Percentiles rank a stretch among this genome's conserved stretches.
Evolutionary conservation across 2,329 filamentous ascomycete species (phyloP).

Genomic region (Penicillium polonicum): DNA sequence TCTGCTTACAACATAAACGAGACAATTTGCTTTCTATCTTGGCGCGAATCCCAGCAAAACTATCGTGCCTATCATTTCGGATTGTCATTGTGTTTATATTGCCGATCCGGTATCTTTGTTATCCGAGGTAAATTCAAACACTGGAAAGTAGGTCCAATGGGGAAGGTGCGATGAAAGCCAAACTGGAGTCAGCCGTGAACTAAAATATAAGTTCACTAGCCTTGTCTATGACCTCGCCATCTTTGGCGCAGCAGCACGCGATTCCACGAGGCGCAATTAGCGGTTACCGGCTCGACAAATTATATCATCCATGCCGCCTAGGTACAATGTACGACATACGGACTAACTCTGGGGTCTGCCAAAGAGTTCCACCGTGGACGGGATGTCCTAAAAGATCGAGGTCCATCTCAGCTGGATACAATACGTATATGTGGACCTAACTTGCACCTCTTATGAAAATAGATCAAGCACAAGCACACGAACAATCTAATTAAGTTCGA

Average conservation of each 20-base stretch:
- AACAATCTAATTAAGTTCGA: conserved; percentile 18
- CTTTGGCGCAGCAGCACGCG: conserved; percentile 9
- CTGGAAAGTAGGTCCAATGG: not conserved
- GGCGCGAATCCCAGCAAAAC: conserved; percentile 25
- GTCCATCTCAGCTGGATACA: conserved; percentile 3
- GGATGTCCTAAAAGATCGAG: not conserved
- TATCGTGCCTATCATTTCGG: conserved; percentile 26
- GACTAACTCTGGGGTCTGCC: not conserved
- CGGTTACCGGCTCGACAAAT: conserved; percentile 1
- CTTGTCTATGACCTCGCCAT: conserved; percentile 1
- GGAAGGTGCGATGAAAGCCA: not conserved
- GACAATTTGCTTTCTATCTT: conserved; percentile 18
- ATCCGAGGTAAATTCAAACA: conserved; percentile 1
- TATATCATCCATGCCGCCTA: not conserved
- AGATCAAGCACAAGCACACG: not conserved
- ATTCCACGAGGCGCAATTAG: conserved; percentile 2
- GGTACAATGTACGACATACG: not conserved
- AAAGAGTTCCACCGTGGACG: not conserved
- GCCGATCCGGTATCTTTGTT: conserved; percentile 26
- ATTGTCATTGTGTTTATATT: conserved; percentile 27
- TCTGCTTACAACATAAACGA: not conserved
- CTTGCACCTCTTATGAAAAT: not conserved
- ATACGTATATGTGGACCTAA: not conserved
- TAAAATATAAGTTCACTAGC: conserved; percentile 3
- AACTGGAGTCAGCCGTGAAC: not conserved